Evolutionary conservation across 768 basidiomycete genomes (phyloP).

Genomic region (Auriscalpium vulgare): DNA sequence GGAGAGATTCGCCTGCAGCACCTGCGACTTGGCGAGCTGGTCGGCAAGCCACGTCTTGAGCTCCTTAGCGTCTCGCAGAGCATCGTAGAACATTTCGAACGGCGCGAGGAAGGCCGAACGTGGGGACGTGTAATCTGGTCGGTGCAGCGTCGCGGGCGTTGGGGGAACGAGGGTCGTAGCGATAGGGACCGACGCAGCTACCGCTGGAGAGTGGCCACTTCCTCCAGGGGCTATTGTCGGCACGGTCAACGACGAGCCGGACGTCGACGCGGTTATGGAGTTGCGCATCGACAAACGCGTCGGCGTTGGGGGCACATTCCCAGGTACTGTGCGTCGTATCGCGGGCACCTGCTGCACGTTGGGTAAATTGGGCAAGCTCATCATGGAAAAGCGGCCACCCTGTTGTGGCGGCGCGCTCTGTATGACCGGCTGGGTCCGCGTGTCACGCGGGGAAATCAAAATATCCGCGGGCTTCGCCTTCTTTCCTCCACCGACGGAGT

Average conservation of each 20-base stretch:
- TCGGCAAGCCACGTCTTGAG: conserved; percentile 71
- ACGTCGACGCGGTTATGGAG: conserved; percentile 15
- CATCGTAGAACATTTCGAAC: conserved; percentile 80
- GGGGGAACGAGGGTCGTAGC: conserved; percentile 57
- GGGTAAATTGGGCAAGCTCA: conserved; percentile 13
- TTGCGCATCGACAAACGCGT: conserved; percentile 15
- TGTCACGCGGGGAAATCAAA: conserved; percentile 63
- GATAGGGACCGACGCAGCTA: conserved; percentile 62
- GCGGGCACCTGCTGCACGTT: conserved; percentile 7
- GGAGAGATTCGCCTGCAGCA: conserved; percentile 49
- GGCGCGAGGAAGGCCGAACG: conserved; percentile 75
- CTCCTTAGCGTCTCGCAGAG: conserved; percentile 71
- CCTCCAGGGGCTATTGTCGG: neutral
- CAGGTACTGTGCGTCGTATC: conserved; percentile 8
- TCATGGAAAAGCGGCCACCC: conserved; percentile 26
- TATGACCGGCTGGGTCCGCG: conserved; percentile 49
- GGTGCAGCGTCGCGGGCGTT: conserved; percentile 59
- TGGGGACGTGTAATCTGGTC: conserved; percentile 51
- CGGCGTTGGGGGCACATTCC: conserved; percentile 15
- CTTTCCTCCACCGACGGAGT: conserved; percentile 46
- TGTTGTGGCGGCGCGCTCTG: conserved; percentile 72
- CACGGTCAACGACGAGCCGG: conserved; percentile 7
- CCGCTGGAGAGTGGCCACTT: conserved; percentile 30
- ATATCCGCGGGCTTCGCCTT: conserved; percentile 64
- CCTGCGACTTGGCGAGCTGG: conserved; percentile 58